Evolutionary conservation across 1,284 basidiomycete genomes (phyloP), one percentile per base, ranked within the genome.

Genomic region (Heliocybe sulcata): DNA sequence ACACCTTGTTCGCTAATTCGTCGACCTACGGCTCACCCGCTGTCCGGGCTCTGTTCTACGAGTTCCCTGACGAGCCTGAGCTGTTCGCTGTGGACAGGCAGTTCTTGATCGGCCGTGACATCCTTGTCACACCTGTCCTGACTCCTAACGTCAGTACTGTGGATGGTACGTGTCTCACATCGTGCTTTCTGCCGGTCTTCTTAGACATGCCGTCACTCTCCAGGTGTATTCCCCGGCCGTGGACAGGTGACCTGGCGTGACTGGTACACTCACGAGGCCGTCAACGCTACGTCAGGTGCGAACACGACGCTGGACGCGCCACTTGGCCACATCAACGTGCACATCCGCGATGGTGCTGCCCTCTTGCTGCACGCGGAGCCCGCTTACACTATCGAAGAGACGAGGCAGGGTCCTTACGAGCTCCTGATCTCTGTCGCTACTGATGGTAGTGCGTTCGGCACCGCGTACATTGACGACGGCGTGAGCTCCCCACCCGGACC

Each of bases 61-160:
- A 90, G 64, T 91, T 89, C 70, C 83, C 85, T 1, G 70, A 85
- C 53, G 84, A 90, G 58, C 76, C 80, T 0, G 79, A 84, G 57
- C 71, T 87, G 1, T 85, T 86, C 62, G 67, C 65, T 19, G 69
- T 88, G 20, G 85, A 90, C 60, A 70, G 72, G 23, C 90, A 92
- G 65, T 92, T 86, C 71, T 66, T 92, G 59, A 70, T 91, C 55
- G 89, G 90, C 14, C 60, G 75, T 11, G 79, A 82, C 58, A 75
- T 92, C 42, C 77, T 92, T 29, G 80, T 92, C 42, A 87, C 88
- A 0, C 90, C 89, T 0, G 89, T 91, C 0, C 65, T 89, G 35
- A 70, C 71, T 1, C 84, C 86, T 0, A 87, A 81, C 56, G 74
- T 72, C 19, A 74, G 72, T 1, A 72, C 72, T 10, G 81, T 84